Evolutionary conservation across 179 eudicot genomes (phyloP).

Genomic region (Nepenthes alata): DNA sequence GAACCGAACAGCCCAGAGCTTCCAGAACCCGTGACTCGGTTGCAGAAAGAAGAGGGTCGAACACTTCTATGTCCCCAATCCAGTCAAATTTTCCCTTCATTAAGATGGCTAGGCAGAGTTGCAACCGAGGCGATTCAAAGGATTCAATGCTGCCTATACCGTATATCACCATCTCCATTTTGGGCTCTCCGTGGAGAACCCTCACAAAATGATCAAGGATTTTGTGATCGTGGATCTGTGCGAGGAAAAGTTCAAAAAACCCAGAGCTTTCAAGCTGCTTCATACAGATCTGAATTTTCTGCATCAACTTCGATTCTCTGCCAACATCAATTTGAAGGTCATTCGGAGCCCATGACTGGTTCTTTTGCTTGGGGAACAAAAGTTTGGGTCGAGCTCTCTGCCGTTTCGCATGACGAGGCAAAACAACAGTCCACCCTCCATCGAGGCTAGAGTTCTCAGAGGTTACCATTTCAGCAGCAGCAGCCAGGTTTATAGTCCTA

Average conservation of each 20-base stretch:
- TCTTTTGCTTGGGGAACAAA: conserved; percentile 7
- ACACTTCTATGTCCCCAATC: conserved; percentile 63
- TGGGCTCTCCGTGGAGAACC: conserved; percentile 32
- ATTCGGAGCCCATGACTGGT: conserved; percentile 34
- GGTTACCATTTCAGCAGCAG: conserved; percentile 25
- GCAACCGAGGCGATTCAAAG: conserved; percentile 52
- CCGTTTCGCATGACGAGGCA: conserved; percentile 43
- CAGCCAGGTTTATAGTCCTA: neutral
- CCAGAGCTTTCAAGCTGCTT: conserved; percentile 44
- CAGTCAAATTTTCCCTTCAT: conserved; percentile 50
- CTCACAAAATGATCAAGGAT: conserved; percentile 23
- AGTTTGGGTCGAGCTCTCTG: conserved; percentile 23
- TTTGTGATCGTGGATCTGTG: conserved; percentile 34
- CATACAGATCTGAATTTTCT: conserved; percentile 37
- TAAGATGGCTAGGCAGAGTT: conserved; percentile 57
- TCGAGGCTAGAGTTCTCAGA: conserved; percentile 17
- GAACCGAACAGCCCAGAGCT: conserved; percentile 47
- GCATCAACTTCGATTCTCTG: conserved; percentile 40
- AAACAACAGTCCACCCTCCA: conserved; percentile 51
- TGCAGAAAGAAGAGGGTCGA: conserved; percentile 69
- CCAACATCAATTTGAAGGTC: conserved; percentile 28
- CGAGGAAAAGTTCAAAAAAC: conserved; percentile 38
- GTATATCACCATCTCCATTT: conserved; percentile 71
- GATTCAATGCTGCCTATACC: conserved; percentile 78
- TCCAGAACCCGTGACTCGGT: conserved; percentile 50